Conservation (phyloP, 2,329 filamentous ascomycete genomes). For the Botrytis byssoidea region DNA sequence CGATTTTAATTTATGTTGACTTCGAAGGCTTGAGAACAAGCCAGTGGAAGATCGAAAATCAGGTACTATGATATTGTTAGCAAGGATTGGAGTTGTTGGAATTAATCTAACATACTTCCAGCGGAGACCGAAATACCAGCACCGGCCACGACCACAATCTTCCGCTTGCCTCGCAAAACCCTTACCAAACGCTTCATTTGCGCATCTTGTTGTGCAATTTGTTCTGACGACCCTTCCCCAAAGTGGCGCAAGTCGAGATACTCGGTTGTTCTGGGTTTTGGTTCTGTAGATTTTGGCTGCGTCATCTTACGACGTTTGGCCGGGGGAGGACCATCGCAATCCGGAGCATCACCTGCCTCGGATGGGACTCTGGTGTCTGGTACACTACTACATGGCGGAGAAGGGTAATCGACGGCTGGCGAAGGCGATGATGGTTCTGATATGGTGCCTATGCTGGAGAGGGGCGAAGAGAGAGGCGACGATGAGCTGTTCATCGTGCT, state of each 20-base stretch:
- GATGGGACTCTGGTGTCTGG: conserved; percentile 31
- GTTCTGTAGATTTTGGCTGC: conserved; percentile 41
- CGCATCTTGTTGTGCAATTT: conserved; percentile 53
- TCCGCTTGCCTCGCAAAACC: conserved; percentile 82
- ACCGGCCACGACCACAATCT: conserved; percentile 94
- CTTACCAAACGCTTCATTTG: conserved; percentile 70
- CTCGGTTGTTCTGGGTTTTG: conserved; percentile 72
- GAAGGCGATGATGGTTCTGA: conserved; percentile 36
- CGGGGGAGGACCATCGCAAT: conserved; percentile 61
- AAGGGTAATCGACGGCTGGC: conserved; percentile 36
- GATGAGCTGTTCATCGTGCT: conserved; percentile 26
- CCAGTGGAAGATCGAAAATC: conserved; percentile 93
- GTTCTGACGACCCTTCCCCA: conserved; percentile 47
- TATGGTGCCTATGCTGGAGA: conserved; percentile 40
- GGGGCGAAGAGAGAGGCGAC: conserved; percentile 38
- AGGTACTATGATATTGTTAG: conserved; percentile 59
- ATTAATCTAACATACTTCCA: conserved; percentile 63
- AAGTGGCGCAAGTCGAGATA: conserved; percentile 67
- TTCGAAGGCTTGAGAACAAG: conserved; percentile 80
- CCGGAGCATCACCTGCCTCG: conserved; percentile 27
- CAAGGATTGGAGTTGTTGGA: conserved; percentile 20
- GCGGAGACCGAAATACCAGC: conserved; percentile 96
- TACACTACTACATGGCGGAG: conserved; percentile 34
- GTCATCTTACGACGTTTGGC: conserved; percentile 72
- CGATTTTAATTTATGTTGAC: conserved; percentile 84